Evolutionary conservation across 2,329 filamentous ascomycete genomes (phyloP).

Genomic region (Sclerotinia subarctica): DNA sequence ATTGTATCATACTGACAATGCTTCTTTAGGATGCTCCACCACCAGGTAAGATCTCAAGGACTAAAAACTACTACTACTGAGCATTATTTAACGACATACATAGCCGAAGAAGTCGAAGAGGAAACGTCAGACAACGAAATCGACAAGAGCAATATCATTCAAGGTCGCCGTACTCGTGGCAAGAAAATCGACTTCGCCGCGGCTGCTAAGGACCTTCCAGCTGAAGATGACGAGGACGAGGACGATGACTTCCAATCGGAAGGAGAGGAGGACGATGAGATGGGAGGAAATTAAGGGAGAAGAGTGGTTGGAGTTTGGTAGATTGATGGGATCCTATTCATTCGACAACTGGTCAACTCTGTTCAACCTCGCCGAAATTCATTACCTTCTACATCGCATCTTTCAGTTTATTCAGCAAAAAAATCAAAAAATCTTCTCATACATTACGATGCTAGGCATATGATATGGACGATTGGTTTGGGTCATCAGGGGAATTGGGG

Average conservation of each 20-base stretch:
- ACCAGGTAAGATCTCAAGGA: constrained; percentile 32
- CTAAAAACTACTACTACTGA: background rate
- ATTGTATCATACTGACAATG: constrained; percentile 20
- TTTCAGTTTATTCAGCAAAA: constrained; percentile 20
- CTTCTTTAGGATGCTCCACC: constrained; percentile 24
- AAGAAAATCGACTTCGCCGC: constrained; percentile 91
- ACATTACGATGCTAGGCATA: constrained; percentile 30
- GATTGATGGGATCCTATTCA: constrained; percentile 22
- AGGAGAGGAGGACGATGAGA: constrained; percentile 64
- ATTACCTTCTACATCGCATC: constrained; percentile 22
- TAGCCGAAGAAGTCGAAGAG: constrained; percentile 65
- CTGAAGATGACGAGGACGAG: constrained; percentile 74
- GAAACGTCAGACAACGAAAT: constrained; percentile 88
- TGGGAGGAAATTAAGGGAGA: constrained; percentile 52
- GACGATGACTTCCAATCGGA: constrained; percentile 65
- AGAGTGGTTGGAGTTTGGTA: constrained; percentile 17
- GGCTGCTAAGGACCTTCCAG: constrained; percentile 74
- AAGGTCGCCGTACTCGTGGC: constrained; percentile 80
- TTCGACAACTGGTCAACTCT: constrained; percentile 21
- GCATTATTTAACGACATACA: constrained; percentile 20
- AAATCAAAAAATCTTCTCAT: constrained; percentile 6
- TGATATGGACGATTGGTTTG: constrained; percentile 29
- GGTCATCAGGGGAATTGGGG: constrained; percentile 14
- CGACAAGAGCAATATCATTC: constrained; percentile 82
- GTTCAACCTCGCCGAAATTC: constrained; percentile 24